Conservation (phyloP, 129 eudicot species). For the Helichrysum umbraculigerum region DNA sequence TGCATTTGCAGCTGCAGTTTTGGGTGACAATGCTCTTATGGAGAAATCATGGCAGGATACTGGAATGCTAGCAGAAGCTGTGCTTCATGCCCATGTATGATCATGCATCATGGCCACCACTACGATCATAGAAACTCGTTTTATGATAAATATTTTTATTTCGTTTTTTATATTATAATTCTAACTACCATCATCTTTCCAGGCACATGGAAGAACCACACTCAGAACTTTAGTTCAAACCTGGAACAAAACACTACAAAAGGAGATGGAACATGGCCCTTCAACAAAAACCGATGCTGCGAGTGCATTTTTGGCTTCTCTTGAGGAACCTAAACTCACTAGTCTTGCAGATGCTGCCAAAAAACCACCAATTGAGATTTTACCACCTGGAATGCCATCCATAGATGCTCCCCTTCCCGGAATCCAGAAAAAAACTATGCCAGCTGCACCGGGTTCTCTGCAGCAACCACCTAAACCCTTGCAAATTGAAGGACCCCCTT, state of each 20-base stretch:
- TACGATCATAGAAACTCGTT: no score
- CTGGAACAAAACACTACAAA: constrained; percentile 90
- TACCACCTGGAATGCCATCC: constrained; percentile 97
- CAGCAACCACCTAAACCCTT: constrained; percentile 65
- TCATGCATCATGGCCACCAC: background rate
- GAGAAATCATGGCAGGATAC: constrained; percentile 99
- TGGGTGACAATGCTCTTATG: constrained; percentile 96
- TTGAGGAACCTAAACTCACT: constrained; percentile 89
- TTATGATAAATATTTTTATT: no score
- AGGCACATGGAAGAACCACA: constrained; percentile 97
- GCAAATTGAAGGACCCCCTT: constrained; percentile 58
- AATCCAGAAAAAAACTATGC: constrained; percentile 61
- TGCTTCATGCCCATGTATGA: constrained; percentile 94
- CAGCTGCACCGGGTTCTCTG: constrained; percentile 42
- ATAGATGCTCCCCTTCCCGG: constrained; percentile 78
- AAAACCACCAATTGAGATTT: constrained; percentile 88
- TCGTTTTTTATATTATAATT: background rate
- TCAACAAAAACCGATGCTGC: constrained; percentile 86
- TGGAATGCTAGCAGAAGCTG: constrained; percentile 99
- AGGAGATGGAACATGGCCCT: constrained; percentile 78
- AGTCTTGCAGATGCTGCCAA: constrained; percentile 88
- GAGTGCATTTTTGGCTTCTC: constrained; percentile 87
- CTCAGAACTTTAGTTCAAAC: constrained; percentile 69
- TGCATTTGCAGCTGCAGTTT: constrained; percentile 92
- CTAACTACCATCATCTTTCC: constrained; percentile 24